Evolutionary conservation across 2,329 filamentous ascomycete species (phyloP).

Genomic region (Penicillium sp.): DNA sequence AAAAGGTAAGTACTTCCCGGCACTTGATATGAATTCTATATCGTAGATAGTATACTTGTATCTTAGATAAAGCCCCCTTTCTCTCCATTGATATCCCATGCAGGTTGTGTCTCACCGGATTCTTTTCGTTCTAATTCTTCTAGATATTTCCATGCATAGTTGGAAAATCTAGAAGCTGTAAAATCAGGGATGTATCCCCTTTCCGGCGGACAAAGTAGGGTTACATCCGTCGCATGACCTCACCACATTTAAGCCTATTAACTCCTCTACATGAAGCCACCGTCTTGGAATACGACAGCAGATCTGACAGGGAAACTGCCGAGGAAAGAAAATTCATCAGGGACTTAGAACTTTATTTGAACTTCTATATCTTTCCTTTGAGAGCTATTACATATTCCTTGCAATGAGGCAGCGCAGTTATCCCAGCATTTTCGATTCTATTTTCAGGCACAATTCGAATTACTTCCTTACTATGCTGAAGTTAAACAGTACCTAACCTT

Average conservation of each 20-base stretch:
- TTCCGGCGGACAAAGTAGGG: background rate
- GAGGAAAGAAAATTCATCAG: too few relatives aligned
- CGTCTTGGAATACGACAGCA: background rate
- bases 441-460: conserved; percentile 8
- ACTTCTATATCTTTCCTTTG: background rate
- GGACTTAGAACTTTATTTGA: background rate
- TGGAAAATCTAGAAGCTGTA: background rate
- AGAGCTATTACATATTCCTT: background rate
- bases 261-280: background rate
- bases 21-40: background rate
- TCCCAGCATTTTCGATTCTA: background rate
- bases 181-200: background rate
- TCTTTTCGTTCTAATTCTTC: background rate
- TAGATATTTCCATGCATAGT: background rate
- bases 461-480: conserved; percentile 7
- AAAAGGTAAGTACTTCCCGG: background rate
- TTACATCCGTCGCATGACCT: conserved; percentile 9
- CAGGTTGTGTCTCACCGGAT: background rate
- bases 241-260: background rate
- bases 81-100: background rate
- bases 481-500: background rate
- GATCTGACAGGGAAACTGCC: background rate
- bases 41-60: background rate
- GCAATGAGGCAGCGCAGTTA: background rate
- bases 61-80: conserved; percentile 1